phyloP scores from a whole-genome alignment of 352 stramenopile genomes.

The Plasmopara viticola region DNA sequence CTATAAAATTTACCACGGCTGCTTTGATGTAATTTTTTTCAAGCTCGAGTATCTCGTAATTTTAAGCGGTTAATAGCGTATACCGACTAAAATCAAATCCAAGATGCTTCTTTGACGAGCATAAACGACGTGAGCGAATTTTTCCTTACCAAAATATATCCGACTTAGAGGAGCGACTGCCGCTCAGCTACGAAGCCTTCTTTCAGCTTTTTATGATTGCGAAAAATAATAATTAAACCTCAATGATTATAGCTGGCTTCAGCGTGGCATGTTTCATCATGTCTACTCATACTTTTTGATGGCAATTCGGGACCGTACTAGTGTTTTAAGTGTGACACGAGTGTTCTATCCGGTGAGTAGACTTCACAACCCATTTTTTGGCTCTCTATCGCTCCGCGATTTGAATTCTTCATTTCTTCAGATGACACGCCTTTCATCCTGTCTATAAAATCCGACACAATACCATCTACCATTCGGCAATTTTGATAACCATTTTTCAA shows the following conservation, averaged over 20 bases:
- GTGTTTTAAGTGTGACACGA: constrained; percentile 6
- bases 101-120: constrained; percentile 4
- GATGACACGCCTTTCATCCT: constrained; percentile 2
- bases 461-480: neutral
- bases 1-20: neutral
- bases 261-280: neutral
- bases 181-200: neutral
- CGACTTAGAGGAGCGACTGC: constrained; percentile 1
- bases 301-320: neutral
- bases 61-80: too few species aligned
- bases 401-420: constrained; percentile 2
- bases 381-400: neutral
- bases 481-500: constrained; percentile 8
- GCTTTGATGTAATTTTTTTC: neutral
- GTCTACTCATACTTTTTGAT: constrained; percentile 1
- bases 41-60: too few species aligned
- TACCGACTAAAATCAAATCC: neutral
- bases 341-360: neutral
- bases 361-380: neutral
- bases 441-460: neutral
- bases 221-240: neutral
- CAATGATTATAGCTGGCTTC: neutral
- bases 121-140: constrained; percentile 5
- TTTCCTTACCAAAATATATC: constrained; percentile 2
- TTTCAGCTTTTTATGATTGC: neutral